Base-by-base conservation (phyloP, 352 stramenopile species). In the Globisporangium abappressorium region DNA sequence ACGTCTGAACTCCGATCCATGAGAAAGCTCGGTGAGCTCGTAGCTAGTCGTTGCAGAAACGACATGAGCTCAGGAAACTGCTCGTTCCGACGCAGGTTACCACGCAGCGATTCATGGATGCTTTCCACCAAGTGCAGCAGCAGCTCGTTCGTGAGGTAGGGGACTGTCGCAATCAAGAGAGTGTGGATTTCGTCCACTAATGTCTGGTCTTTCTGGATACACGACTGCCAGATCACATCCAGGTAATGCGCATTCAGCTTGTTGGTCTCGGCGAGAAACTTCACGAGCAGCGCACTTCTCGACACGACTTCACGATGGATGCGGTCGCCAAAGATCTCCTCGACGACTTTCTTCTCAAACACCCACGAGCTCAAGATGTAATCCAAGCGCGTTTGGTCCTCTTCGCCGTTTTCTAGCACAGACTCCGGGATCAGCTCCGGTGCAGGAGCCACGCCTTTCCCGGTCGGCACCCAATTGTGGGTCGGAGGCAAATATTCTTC, bases 401-500 rank as follows among this genome's bases (percentile, higher is more conserved):
- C 80, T 22, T 82, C 75, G 5, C 76, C 75, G 58, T 87, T 75
- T n/a, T 88, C 79, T 15, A 79, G 72, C 30, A 93, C 76, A 26
- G 64, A 80, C 72, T 91, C 85, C 0, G 85, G 75, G 26, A 94
- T 77, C 15, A 95, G 57, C 62, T 95, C 83, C 2, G 89, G 89
- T 5, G 86, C 75, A 22, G 87, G 87, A 0, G 77, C 75, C 43
- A 90, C 80, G 34, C 89, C 89, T 71, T 89, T 91, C 9, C 84
- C 81, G 22, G 85, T 93, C 5, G 85, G 75, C 24, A 97, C 75
- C 97, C 97, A 99, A 60, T 97, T 94, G 33, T 77, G 73, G 28
- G 76, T 80, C 8, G 95, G 94, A 5, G 97, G 97, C 36, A 98
- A 70, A 20, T 81, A 90, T 68, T 99, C 95, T 76, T 99, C 95